A percentile compares a stretch with the other conserved stretches of the same genome.
Conservation (phyloP, 2,329 filamentous ascomycete genomes). For the Aspergillus floridensis region DNA sequence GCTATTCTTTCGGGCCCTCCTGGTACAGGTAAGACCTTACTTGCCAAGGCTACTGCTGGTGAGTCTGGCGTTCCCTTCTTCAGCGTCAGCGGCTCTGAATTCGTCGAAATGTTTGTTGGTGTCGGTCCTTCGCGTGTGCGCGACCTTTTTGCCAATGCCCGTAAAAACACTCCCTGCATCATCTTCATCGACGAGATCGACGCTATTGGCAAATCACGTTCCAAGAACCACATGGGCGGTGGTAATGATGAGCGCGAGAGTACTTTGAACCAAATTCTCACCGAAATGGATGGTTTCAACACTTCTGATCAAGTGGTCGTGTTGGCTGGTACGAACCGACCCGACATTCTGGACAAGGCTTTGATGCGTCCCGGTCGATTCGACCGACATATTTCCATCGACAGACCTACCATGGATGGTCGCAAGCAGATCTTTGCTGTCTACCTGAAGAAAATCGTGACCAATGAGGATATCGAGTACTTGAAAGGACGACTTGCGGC, state of each 20-base stretch:
- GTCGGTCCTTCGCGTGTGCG: slow-evolving; percentile 93
- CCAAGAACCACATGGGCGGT: slow-evolving; percentile 78
- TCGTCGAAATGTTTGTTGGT: slow-evolving; percentile 99
- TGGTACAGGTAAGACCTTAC: slow-evolving; percentile 94
- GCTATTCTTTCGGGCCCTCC: slow-evolving; percentile 96
- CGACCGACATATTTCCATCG: slow-evolving; percentile 93
- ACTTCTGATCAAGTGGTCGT: slow-evolving; percentile 95
- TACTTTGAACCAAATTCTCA: slow-evolving; percentile 96
- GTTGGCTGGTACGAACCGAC: slow-evolving; percentile 91
- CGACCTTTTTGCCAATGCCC: slow-evolving; percentile 88
- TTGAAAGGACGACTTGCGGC: slow-evolving; percentile 85
- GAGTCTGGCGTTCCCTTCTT: slow-evolving; percentile 97
- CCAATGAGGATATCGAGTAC: slow-evolving; percentile 82
- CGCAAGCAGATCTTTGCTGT: slow-evolving; percentile 95
- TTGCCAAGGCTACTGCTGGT: slow-evolving; percentile 95
- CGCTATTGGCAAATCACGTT: slow-evolving; percentile 87
- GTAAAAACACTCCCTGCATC: slow-evolving; percentile 96
- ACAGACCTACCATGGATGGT: slow-evolving; percentile 93
- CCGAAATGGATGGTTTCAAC: slow-evolving; percentile 99
- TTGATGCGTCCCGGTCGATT: slow-evolving; percentile 96
- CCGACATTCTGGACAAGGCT: slow-evolving; percentile 91
- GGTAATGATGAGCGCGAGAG: slow-evolving; percentile 97
- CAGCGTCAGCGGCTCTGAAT: slow-evolving; percentile 96
- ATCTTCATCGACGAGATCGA: slow-evolving; percentile 99
- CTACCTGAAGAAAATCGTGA: slow-evolving; percentile 91